These are phyloP conservation scores for Cucurbita pepo DNA, from an alignment of 306 rosid species.

Conservation along the genomic window DNA sequence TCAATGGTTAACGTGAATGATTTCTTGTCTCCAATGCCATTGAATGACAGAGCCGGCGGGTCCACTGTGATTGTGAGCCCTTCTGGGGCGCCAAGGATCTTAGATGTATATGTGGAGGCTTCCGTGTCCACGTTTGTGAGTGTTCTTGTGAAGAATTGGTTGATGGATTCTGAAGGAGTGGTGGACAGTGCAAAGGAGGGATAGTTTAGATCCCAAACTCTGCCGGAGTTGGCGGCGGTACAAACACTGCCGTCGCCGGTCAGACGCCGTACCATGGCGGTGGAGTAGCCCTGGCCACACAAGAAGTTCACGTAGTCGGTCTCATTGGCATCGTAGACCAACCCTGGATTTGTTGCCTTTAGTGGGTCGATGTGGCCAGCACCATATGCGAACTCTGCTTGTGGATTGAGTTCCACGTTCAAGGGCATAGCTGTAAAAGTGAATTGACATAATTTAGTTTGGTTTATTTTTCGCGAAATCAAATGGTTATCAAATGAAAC, in stretches of 20 bases:
- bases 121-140: constrained; percentile 20
- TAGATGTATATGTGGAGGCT: not conserved
- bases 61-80: not conserved
- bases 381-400: constrained; percentile 33
- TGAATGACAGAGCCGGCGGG: not conserved
- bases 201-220: constrained; percentile 17
- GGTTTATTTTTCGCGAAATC: no score
- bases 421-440: constrained; percentile 14
- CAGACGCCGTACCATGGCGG: constrained; percentile 1
- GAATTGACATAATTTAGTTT: not conserved
- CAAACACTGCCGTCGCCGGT: constrained; percentile 14
- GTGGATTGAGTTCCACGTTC: constrained; percentile 12
- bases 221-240: not conserved
- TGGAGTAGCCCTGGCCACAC: constrained; percentile 17
- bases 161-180: not conserved
- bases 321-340: constrained; percentile 19
- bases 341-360: constrained; percentile 17
- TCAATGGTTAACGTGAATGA: not conserved
- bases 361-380: constrained; percentile 25
- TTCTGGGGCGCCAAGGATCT: not conserved
- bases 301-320: constrained; percentile 18
- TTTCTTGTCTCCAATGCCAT: not conserved
- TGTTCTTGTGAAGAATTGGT: constrained; percentile 11
- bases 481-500: no score
- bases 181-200: constrained; percentile 23